These are phyloP conservation scores for Candida odintsovae DNA, from an alignment of 805 yeast species.

Conservation along the genomic window DNA sequence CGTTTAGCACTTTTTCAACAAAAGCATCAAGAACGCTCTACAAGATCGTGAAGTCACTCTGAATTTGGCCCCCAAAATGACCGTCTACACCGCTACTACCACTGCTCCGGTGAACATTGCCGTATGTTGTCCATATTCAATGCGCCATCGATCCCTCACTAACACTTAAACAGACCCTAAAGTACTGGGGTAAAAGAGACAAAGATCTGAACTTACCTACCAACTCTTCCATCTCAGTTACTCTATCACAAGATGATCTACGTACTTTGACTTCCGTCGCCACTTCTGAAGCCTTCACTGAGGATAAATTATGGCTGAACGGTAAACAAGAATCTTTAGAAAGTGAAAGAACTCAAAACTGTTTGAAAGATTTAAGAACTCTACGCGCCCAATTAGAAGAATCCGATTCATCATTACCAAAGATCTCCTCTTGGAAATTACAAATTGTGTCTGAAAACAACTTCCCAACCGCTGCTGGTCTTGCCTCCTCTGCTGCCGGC, in stretches of 20 bases:
- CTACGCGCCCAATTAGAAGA: constrained; percentile 60
- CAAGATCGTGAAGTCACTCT: neutral
- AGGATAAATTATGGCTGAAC: constrained; percentile 78
- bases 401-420: constrained; percentile 46
- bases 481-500: constrained; percentile 98
- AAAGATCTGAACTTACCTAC: constrained; percentile 86
- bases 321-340: constrained; percentile 73
- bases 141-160: neutral
- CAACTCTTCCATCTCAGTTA: constrained; percentile 91
- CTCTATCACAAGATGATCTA: constrained; percentile 84
- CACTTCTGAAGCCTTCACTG: constrained; percentile 46
- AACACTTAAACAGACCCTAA: constrained; percentile 52
- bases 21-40: neutral
- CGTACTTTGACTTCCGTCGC: constrained; percentile 90
- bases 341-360: constrained; percentile 59
- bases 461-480: constrained; percentile 98
- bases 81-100: constrained; percentile 65
- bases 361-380: constrained; percentile 67
- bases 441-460: constrained; percentile 90
- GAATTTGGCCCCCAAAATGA: constrained; percentile 31
- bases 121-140: constrained; percentile 36
- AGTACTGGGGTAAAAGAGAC: constrained; percentile 99
- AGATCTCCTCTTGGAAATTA: constrained; percentile 56
- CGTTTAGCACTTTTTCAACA: neutral
- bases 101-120: constrained; percentile 99